Evolutionary conservation across 2,329 filamentous ascomycete species (phyloP), one percentile per base, ranked within the genome.

Genomic region (Colletotrichum liaoningense): DNA sequence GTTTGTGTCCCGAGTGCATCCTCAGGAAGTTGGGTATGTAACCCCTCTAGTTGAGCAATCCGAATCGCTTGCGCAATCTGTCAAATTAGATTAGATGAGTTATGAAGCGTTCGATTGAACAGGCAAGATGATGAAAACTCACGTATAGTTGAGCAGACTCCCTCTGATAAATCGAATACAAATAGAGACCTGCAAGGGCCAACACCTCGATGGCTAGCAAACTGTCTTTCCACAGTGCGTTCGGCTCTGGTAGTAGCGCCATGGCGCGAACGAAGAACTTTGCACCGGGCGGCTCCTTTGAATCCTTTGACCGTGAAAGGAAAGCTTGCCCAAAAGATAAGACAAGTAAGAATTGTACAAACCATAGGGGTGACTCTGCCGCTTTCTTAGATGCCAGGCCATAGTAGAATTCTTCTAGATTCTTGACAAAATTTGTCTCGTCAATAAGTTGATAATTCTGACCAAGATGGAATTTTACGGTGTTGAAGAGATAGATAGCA

Each of bases 11-110:
- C 81, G 0, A 85, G 78, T 30, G 81, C 81, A 2, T 78, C 76
- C 30, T 84, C 82, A 0, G 83, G 82, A 0, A 85, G 77, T 24
- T 84, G 79, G 0, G 83, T 84, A 46, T 85, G 84, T 4, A 85
- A 30, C 0, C 84, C 83, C 71, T 84, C 83, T 1, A 84, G n/a
- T 16, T 84, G 83, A 2, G 83, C 83, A 2, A 84, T 83, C 3
- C 82, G 80, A 19, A 85, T 79, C 5, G 83, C 83, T 49, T 84
- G 82, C 2, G 80, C 80, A 42, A 85, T 77, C 83, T 85, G 26
- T 19, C n/a, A 24, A 2, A 28, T 46, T 19, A 46, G 14, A 38
- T 57, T 52, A 57, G 14, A 26, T 5, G 54, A 9, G 7, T 46
- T 38, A 5, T 38, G 12, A 30, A 9, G 7, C 30, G 12, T 38